A percentile compares a stretch with the other conserved stretches of the same genome.
These are phyloP conservation scores for Microdochium bolleyi DNA, from an alignment of 2,329 filamentous ascomycete species.

Conservation along the genomic window DNA sequence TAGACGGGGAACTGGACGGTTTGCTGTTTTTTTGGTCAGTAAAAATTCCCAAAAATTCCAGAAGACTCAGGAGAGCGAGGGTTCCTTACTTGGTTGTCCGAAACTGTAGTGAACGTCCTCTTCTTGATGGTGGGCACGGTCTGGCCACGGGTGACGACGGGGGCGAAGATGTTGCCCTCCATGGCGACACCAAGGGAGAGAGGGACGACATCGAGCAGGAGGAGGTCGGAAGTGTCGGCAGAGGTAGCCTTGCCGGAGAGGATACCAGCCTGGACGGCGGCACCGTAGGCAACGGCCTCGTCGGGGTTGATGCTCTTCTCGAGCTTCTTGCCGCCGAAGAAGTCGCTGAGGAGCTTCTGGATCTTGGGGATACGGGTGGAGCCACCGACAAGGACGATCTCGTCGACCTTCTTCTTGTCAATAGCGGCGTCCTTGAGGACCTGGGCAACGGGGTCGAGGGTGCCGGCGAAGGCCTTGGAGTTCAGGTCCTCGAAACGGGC, in stretches of 20 bases:
- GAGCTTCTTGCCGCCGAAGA: slow-evolving; percentile 99
- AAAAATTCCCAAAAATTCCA: slow-evolving; percentile 96
- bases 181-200: slow-evolving; percentile 98
- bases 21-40: slow-evolving; percentile 90
- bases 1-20: slow-evolving; percentile 87
- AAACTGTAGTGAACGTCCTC: slow-evolving; percentile 77
- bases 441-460: slow-evolving; percentile 90
- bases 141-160: slow-evolving; percentile 74
- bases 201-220: slow-evolving; percentile 92
- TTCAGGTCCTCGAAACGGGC: slow-evolving; percentile 99
- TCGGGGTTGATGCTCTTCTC: slow-evolving; percentile 99
- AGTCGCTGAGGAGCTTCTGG: slow-evolving; percentile 98
- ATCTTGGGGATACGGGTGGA: slow-evolving; percentile 98
- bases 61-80: slow-evolving; percentile 85
- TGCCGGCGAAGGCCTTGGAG: slow-evolving; percentile 88
- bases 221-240: slow-evolving; percentile 86
- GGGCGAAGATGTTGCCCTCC: slow-evolving; percentile 98
- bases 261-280: slow-evolving; percentile 97
- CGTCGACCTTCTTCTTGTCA: slow-evolving; percentile 89
- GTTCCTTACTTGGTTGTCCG: slow-evolving; percentile 68
- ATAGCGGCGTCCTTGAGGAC: slow-evolving; percentile 97
- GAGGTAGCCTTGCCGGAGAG: slow-evolving; percentile 96
- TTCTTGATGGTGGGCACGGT: slow-evolving; percentile 80
- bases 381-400: slow-evolving; percentile 96
- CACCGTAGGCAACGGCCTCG: slow-evolving; percentile 98